Conservation (phyloP, 1,139 yeast genomes). For the Taphrina flavorubra region DNA sequence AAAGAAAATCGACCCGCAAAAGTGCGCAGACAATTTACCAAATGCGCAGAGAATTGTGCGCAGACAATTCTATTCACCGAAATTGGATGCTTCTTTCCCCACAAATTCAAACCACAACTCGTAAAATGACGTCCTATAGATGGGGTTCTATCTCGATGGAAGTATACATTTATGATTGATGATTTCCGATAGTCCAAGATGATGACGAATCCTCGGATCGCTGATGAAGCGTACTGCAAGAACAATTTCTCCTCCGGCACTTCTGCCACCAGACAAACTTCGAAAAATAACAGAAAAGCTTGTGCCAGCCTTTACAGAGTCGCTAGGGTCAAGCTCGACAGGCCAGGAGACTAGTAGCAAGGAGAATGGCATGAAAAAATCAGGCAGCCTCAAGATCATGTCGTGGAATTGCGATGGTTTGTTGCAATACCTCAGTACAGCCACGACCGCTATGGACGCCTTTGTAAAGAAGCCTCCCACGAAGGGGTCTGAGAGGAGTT, state of each 20-base stretch:
- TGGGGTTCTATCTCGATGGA: no score
- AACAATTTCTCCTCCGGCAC: slow-evolving; percentile 12
- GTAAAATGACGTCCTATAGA: no score
- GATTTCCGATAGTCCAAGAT: no score
- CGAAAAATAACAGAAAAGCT: neutral
- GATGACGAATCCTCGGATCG: neutral
- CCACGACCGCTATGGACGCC: slow-evolving; percentile 22
- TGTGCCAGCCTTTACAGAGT: neutral
- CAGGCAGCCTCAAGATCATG: slow-evolving; percentile 21
- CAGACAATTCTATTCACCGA: no score
- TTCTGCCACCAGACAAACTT: slow-evolving; percentile 8
- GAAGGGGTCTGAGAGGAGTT: slow-evolving; percentile 7
- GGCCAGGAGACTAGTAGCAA: neutral
- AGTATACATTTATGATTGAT: no score
- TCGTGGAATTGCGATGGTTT: slow-evolving; percentile 40
- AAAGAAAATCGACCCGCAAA: no score
- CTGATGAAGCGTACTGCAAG: slow-evolving; percentile 12
- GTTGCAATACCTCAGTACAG: slow-evolving; percentile 9
- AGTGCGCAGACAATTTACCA: no score
- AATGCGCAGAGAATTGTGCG: no score
- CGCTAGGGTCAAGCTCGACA: neutral
- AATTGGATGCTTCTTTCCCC: no score
- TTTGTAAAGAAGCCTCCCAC: slow-evolving; percentile 7
- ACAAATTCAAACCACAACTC: no score
- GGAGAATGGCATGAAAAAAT: neutral